These are phyloP conservation scores for Stachybotrys chlorohalonatus DNA, from an alignment of 2,329 filamentous ascomycete species.

Conservation along the genomic window DNA sequence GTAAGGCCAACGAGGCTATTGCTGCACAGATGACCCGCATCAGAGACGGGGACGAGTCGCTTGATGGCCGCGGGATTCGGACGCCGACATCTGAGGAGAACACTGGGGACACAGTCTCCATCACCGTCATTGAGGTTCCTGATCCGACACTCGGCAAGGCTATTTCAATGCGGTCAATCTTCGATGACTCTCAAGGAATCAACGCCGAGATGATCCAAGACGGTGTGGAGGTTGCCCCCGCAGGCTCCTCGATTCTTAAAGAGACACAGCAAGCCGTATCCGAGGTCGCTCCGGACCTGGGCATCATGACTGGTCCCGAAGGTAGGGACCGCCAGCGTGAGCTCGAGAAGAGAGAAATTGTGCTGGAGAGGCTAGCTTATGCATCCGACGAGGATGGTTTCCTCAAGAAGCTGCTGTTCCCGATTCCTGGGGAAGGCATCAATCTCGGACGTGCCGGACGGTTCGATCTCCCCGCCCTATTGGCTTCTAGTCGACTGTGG, in stretches of 20 bases:
- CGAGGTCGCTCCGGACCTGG: slow-evolving; percentile 70
- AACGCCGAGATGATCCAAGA: slow-evolving; percentile 97
- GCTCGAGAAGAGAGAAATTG: slow-evolving; percentile 70
- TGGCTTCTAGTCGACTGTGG: slow-evolving; percentile 86
- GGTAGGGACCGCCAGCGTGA: slow-evolving; percentile 68
- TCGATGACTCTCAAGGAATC: slow-evolving; percentile 87
- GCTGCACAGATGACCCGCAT: slow-evolving; percentile 61
- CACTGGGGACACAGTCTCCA: slow-evolving; percentile 72
- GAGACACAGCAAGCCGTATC: slow-evolving; percentile 80
- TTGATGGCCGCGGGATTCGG: slow-evolving; percentile 50
- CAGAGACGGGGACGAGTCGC: slow-evolving; percentile 57
- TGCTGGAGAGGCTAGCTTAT: slow-evolving; percentile 80
- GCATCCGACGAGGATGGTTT: slow-evolving; percentile 78
- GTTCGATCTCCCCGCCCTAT: slow-evolving; percentile 64
- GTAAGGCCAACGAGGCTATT: slow-evolving; percentile 81
- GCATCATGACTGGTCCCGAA: slow-evolving; percentile 58
- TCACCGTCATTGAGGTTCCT: slow-evolving; percentile 83
- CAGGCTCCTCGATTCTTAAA: slow-evolving; percentile 72
- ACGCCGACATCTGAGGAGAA: slow-evolving; percentile 65
- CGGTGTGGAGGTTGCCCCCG: slow-evolving; percentile 65
- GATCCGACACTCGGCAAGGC: slow-evolving; percentile 75
- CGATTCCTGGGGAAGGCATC: slow-evolving; percentile 68
- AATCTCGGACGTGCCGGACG: slow-evolving; percentile 69
- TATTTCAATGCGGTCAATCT: slow-evolving; percentile 78
- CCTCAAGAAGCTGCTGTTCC: slow-evolving; percentile 72